phyloP scores from a whole-genome alignment of 2,329 filamentous ascomycete genomes.

The Volutella citrinella region DNA sequence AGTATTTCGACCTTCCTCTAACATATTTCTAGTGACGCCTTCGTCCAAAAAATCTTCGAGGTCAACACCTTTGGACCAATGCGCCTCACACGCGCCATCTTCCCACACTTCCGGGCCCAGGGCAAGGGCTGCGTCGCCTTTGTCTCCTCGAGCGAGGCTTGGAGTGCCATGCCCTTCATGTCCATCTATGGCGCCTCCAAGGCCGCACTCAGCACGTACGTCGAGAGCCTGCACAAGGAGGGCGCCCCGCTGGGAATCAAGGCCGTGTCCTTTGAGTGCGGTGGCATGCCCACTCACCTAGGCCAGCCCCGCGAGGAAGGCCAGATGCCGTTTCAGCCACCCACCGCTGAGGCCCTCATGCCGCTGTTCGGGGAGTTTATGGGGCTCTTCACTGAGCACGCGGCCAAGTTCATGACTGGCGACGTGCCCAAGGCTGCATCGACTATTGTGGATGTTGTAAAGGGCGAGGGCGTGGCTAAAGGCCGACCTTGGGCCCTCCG shows the following conservation, averaged over 20 bases:
- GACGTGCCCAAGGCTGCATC: conserved; percentile 4
- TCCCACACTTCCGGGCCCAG: conserved; percentile 26
- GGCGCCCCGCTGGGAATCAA: conserved; percentile 23
- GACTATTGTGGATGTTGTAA: conserved; percentile 4
- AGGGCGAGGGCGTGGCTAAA: too few species aligned
- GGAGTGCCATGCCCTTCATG: conserved; percentile 28
- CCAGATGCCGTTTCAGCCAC: not conserved
- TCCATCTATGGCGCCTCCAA: conserved; percentile 30
- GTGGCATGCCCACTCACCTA: conserved; percentile 21
- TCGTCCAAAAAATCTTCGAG: conserved; percentile 23
- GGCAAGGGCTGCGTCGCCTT: conserved; percentile 25
- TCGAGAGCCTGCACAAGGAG: conserved; percentile 30
- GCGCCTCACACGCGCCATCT: conserved; percentile 23
- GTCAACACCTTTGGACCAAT: conserved; percentile 27
- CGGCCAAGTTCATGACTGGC: conserved; percentile 1
- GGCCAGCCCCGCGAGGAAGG: not conserved
- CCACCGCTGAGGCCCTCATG: conserved; percentile 2
- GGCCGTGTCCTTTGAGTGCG: conserved; percentile 30
- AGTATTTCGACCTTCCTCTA: not conserved
- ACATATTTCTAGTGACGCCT: conserved; percentile 24
- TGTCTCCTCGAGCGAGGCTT: conserved; percentile 25
- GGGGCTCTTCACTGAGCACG: not conserved
- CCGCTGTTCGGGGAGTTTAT: conserved; percentile 5
- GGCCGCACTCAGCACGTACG: conserved; percentile 24
- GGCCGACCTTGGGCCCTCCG: conserved; percentile 6